A percentile compares a stretch with the other conserved stretches of the same genome.
Evolutionary conservation across 441 rosid species (phyloP).

Genomic region (Jatropha multifida): DNA sequence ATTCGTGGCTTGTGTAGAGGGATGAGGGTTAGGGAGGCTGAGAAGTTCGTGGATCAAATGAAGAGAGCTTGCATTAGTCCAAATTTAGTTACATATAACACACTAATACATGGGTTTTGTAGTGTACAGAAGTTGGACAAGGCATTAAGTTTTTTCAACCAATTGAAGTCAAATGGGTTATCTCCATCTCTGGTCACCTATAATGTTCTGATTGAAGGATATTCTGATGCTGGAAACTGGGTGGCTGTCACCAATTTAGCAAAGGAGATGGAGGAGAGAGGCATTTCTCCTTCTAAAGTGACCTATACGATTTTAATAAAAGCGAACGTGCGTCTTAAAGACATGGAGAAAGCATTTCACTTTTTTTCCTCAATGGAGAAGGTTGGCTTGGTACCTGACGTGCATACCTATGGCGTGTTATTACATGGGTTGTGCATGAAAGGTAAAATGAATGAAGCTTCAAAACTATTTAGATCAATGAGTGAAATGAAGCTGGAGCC

Average conservation of each 20-base stretch:
- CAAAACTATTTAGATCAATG: slow-evolving; percentile 51
- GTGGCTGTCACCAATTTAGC: slow-evolving; percentile 43
- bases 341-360: slow-evolving; percentile 65
- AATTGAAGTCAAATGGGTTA: slow-evolving; percentile 51
- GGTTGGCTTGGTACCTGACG: slow-evolving; percentile 62
- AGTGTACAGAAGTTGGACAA: slow-evolving; percentile 38
- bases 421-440: slow-evolving; percentile 68
- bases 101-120: slow-evolving; percentile 60
- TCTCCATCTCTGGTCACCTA: slow-evolving; percentile 70
- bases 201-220: slow-evolving; percentile 55
- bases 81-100: slow-evolving; percentile 61
- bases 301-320: slow-evolving; percentile 66
- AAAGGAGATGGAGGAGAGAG: slow-evolving; percentile 84
- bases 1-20: slow-evolving; percentile 55
- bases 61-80: slow-evolving; percentile 49
- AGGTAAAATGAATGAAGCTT: slow-evolving; percentile 73
- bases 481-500: slow-evolving; percentile 45
- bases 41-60: slow-evolving; percentile 51
- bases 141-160: slow-evolving; percentile 48
- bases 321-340: slow-evolving; percentile 40
- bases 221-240: slow-evolving; percentile 45
- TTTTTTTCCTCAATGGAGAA: slow-evolving; percentile 53
- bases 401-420: slow-evolving; percentile 52
- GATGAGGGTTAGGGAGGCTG: slow-evolving; percentile 47
- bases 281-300: slow-evolving; percentile 59